Evolutionary conservation across 345 rosid genomes (phyloP), one percentile per base, ranked within the genome.

Genomic region (Salix arbutifolia): DNA sequence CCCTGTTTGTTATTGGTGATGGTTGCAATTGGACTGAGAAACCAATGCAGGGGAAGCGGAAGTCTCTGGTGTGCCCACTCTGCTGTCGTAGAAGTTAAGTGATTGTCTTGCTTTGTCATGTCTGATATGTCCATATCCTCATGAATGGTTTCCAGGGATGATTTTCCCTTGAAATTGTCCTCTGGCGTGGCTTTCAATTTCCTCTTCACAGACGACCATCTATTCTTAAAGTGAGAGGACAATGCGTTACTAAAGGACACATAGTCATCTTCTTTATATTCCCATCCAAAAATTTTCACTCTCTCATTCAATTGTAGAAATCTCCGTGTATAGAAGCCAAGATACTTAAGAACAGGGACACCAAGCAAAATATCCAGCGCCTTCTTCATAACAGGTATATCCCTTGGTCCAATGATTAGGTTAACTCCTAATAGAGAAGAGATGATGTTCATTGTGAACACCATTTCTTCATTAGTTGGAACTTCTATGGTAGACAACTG

Each of bases 61-160:
- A 91, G 65, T 86, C 92, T 89, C 91, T 93, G 97, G 78, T 84
- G 88, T 65, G 93, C 90, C 97, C 97, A 93, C 83, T 95, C 96
- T 71, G 81, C 68, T 40, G 80, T 40, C 79, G 81, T 79, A 69
- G 84, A 83, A 79, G 72, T 76, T 74, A 70, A 64, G 66, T 61
- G 33, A 74, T 62, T 61, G 79, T 75, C 85, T 76, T 76, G 84
- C 67, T 79, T 80, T 30, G 77, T 69, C 83, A 68, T 73, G 76
- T 78, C 80, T 87, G 89, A 80, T 65, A 83, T 56, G 65, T 88
- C 93, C 65, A 77, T 30, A 33, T 90, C 92, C 86, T 95, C 99
- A 56, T 89, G 90, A 74, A 95, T 91, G 69, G 94, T 91, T 67
- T 89, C 92, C 58, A 95, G 83, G 87, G 86, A 50, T 73, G 74